These are phyloP conservation scores for Amborella trichopoda DNA, from an alignment of 164 flowering plant species.

Conservation along the genomic window DNA sequence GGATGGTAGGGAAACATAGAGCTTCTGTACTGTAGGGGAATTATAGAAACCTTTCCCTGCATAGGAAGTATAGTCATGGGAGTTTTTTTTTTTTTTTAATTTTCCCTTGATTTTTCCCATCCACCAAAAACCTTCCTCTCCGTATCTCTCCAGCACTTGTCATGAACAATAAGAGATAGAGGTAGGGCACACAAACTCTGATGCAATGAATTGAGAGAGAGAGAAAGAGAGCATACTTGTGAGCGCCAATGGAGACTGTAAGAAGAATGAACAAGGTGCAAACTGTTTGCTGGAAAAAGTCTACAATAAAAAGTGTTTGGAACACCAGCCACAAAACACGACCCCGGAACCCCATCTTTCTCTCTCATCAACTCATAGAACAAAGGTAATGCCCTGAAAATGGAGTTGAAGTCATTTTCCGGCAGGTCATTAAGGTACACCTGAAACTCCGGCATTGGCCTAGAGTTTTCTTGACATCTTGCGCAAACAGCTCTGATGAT, in stretches of 20 bases:
- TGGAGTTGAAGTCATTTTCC: constrained; percentile 74
- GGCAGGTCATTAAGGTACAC: constrained; percentile 80
- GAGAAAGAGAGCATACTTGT: constrained; percentile 27
- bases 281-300: constrained; percentile 40
- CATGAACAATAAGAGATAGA: no score
- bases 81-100: no score
- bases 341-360: constrained; percentile 2
- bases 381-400: constrained; percentile 56
- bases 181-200: no score
- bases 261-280: no score
- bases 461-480: constrained; percentile 8
- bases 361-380: constrained; percentile 28
- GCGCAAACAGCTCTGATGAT: constrained; percentile 31
- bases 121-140: no score
- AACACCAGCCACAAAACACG: constrained; percentile 45
- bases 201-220: no score
- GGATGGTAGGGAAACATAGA: no score
- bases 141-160: no score
- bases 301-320: constrained; percentile 76
- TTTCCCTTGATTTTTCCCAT: no score
- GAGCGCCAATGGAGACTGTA: constrained; percentile 90
- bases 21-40: no score
- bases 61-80: no score
- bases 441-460: constrained; percentile 33
- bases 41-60: no score